Evolutionary conservation across 2,329 filamentous ascomycete genomes (phyloP).

Genomic region (Epichloe aotearoae): DNA sequence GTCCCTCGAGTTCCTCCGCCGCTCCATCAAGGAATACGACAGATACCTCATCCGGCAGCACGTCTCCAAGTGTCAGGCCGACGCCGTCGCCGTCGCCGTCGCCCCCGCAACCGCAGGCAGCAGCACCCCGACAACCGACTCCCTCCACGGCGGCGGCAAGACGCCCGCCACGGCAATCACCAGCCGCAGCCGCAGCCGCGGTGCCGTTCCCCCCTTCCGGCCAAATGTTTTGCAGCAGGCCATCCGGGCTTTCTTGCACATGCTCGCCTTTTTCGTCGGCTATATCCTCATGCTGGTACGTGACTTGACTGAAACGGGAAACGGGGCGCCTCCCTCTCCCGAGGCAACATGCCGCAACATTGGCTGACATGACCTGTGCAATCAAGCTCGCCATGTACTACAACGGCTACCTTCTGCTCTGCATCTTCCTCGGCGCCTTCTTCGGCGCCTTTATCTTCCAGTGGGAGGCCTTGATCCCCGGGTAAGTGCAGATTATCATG

Average conservation of each 20-base stretch:
- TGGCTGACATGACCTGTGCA: not conserved
- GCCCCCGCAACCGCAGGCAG: not conserved
- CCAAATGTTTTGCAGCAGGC: conserved; percentile 54
- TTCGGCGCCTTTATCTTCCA: conserved; percentile 61
- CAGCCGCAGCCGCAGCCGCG: too few relatives aligned
- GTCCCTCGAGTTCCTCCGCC: conserved; percentile 57
- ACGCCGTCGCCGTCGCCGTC: conserved; percentile 5
- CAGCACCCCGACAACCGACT: conserved; percentile 5
- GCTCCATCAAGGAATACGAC: conserved; percentile 60
- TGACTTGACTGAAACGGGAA: not conserved
- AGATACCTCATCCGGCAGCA: conserved; percentile 45
- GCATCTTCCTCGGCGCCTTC: conserved; percentile 64
- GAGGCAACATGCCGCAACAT: too few relatives aligned
- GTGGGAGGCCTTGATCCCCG: conserved; percentile 43
- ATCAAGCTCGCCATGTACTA: conserved; percentile 47
- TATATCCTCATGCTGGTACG: conserved; percentile 61
- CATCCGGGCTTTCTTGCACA: conserved; percentile 53
- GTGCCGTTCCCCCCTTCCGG: conserved; percentile 27
- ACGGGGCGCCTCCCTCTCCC: not conserved
- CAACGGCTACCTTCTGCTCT: conserved; percentile 66
- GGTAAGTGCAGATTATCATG: conserved; percentile 11
- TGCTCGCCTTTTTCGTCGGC: conserved; percentile 58
- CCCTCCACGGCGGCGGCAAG: conserved; percentile 13
- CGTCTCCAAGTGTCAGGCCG: conserved; percentile 18
- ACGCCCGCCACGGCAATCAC: conserved; percentile 2